Base-by-base conservation (phyloP, 805 yeast genomes). In the Yarrowia bubula region DNA sequence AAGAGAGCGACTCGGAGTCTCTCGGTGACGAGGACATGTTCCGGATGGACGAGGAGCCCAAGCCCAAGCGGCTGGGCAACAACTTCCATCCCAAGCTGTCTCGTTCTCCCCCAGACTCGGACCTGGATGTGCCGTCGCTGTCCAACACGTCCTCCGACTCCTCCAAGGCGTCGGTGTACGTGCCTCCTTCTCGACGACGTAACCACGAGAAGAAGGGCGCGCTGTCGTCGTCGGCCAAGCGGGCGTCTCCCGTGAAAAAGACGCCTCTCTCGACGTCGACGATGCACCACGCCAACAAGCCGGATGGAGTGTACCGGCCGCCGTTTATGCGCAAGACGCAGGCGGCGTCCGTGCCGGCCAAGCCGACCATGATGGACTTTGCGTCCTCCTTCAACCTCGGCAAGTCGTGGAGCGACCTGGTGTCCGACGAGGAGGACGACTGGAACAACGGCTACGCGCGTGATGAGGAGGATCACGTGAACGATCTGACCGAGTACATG, bases 401-500 rank as follows among this genome's bases (percentile, higher is more conserved):
- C 61, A 71, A 70, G 68, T 69, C 71, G 53, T 72, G 75, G 75
- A 55, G 72, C 48, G 74, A 72, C 55, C 38, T 70, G 43, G 71
- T 67, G 42, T 65, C 69, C 47, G 73, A 71, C 11, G 73, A 71
- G 50, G 74, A 70, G 53, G 72, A 69, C 37, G 70, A 70, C 53
- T 69, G 67, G 38, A 65, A 63, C 53, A 51, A 51, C 58, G 58
- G 58, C 18, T 51, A 51, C 43, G 43, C 43, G 11, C 58, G 58
- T 6, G 67, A 67, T 37, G 63, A 55, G 38, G 51, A 58, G 33
- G 50, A 43, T 35, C 41, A 58, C 28, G 50, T 44, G 28, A 35
- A 58, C 41, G 64, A 58, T 15, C 51, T 58, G n/a, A 18, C 37
- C 42, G 51, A 43, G 33, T 58, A 58, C 43, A 43, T 58, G 64